Conservation (phyloP, 2,329 filamentous ascomycete genomes). For the Trichothecium roseum region DNA sequence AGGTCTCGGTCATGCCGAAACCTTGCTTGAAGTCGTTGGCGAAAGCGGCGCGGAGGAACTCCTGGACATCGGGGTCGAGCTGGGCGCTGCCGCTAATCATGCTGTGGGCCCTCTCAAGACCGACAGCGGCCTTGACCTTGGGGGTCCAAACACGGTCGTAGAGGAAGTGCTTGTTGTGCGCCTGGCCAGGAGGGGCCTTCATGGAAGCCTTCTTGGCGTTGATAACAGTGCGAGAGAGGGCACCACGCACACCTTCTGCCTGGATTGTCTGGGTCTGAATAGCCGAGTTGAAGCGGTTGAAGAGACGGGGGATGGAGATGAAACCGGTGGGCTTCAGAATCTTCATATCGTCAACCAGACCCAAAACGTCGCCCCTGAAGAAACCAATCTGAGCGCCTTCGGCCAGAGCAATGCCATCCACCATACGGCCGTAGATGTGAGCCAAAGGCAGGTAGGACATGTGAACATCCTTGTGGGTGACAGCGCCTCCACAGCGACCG, state of each 20-base stretch:
- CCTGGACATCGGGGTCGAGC: constrained; percentile 77
- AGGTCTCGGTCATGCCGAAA: constrained; percentile 90
- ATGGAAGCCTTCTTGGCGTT: constrained; percentile 71
- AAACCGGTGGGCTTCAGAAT: constrained; percentile 72
- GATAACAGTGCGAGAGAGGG: constrained; percentile 71
- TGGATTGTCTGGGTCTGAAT: constrained; percentile 73
- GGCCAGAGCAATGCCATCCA: constrained; percentile 66
- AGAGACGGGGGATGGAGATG: constrained; percentile 82
- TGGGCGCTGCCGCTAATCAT: constrained; percentile 88
- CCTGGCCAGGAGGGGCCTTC: constrained; percentile 58
- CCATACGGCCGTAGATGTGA: constrained; percentile 83
- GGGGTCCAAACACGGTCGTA: constrained; percentile 85
- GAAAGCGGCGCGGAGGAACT: constrained; percentile 79
- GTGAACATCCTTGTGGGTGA: constrained; percentile 46
- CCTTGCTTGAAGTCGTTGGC: constrained; percentile 74
- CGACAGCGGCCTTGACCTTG: constrained; percentile 76
- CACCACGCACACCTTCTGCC: constrained; percentile 68
- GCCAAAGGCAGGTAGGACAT: constrained; percentile 88
- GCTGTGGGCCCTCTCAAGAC: constrained; percentile 59
- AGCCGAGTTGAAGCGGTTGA: constrained; percentile 78
- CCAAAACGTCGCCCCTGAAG: constrained; percentile 84
- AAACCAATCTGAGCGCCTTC: constrained; percentile 72
- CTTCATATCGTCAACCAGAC: constrained; percentile 86
- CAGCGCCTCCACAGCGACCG: constrained; percentile 44
- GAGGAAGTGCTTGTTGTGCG: constrained; percentile 67